Evolutionary conservation across 2,329 filamentous ascomycete species (phyloP), one percentile per base, ranked within the genome.

Genomic region (Pseudogymnoascus sp.): DNA sequence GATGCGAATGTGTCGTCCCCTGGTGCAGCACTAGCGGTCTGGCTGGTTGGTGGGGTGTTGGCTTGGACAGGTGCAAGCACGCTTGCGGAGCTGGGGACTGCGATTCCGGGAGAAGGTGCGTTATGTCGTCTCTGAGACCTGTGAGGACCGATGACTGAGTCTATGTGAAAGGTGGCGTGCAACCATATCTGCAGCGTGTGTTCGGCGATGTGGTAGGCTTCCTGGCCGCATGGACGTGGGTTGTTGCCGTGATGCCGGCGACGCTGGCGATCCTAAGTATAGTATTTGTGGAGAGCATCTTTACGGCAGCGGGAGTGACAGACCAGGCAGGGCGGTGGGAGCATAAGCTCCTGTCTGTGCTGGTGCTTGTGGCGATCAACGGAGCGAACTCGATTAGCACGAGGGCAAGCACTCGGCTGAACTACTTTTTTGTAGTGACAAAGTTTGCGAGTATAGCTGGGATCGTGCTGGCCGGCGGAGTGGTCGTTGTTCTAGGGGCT

Each of bases 31-130:
- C 69, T 88, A 37, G 69, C 84, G 1, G 79, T 87, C 6, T 88
- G 85, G 85, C 76, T 85, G 0, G 75, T 87, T 10, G 85, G 83
- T 16, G 85, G 86, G 1, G 71, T 86, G 0, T 75, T 88, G 21
- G 85, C 85, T 0, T 88, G 85, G 85, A 85, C 84, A 0, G 85
- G 85, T 3, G 85, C 85, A 4, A 80, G 77, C 61, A 86, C 84
- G 0, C 81, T 87, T 73, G 83, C 84, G 0, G 85, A 88, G 74
- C 77, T 88, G 11, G 85, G 85, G 8, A 85, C 84, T 4, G 83
- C 84, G 3, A 83, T 88, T 37, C 84, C 83, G 0, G 81, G 85
- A 16, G 85, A 88, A 73, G 82, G 81, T 79, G 45, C 65, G 72
- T 70, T 19, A 6, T 5, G 3, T 54, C 7, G 39, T 63, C 3